Evolutionary conservation across 768 basidiomycete genomes (phyloP).

Genomic region (Panus rudis): DNA sequence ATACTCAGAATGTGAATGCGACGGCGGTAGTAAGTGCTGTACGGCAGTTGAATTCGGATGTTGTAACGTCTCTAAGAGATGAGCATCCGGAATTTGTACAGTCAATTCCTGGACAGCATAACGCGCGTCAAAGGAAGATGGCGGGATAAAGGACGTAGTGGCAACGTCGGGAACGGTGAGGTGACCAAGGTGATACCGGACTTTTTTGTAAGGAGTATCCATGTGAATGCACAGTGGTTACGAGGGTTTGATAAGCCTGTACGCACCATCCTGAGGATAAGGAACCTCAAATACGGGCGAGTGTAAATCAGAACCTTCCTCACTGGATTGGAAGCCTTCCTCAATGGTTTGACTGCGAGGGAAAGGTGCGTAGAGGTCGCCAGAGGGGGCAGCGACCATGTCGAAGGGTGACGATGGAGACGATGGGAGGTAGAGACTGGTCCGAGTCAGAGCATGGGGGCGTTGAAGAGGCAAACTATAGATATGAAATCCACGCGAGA

Average conservation of each 20-base stretch:
- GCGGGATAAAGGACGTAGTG: constrained; percentile 12
- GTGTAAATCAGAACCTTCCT: constrained; percentile 70
- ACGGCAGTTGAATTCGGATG: constrained; percentile 17
- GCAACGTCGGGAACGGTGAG: constrained; percentile 13
- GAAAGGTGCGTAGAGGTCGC: constrained; percentile 54
- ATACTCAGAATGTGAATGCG: constrained; percentile 13
- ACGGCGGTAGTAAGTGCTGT: constrained; percentile 16
- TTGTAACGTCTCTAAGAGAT: constrained; percentile 22
- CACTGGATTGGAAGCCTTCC: constrained; percentile 65
- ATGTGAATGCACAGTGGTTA: constrained; percentile 11
- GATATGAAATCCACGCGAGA: constrained; percentile 27
- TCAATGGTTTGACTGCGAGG: constrained; percentile 45
- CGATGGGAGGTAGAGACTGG: constrained; percentile 18
- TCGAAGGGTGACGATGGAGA: constrained; percentile 16
- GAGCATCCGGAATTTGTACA: constrained; percentile 20
- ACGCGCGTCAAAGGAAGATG: constrained; percentile 21
- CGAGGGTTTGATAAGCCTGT: constrained; percentile 32
- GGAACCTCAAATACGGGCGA: constrained; percentile 62
- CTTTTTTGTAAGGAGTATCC: constrained; percentile 48
- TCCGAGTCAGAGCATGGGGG: constrained; percentile 22
- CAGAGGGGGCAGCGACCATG: constrained; percentile 53
- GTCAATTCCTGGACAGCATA: constrained; percentile 15
- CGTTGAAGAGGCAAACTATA: constrained; percentile 22
- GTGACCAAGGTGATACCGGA: constrained; percentile 48
- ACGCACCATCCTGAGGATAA: constrained; percentile 31